phyloP scores from a whole-genome alignment of 495 filamentous ascomycete species.

The Penicillium cataractarum region DNA sequence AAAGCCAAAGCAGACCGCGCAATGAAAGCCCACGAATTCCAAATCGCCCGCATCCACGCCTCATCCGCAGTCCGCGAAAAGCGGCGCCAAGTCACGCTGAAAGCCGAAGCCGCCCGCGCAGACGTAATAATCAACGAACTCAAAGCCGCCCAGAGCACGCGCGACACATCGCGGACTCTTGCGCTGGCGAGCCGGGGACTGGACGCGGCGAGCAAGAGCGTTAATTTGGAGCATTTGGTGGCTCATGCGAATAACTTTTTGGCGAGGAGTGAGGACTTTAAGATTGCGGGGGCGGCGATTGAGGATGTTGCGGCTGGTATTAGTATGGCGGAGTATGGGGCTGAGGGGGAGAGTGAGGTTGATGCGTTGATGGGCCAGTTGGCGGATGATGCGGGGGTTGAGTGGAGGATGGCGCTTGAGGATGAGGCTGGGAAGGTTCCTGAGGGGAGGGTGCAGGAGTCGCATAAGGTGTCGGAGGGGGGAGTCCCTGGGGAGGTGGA shows the following conservation, averaged over 20 bases:
- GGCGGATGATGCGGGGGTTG: constrained; percentile 52
- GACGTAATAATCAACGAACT: constrained; percentile 56
- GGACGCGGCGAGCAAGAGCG: constrained; percentile 48
- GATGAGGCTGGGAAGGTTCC: constrained; percentile 36
- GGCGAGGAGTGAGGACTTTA: constrained; percentile 51
- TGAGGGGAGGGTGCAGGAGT: constrained; percentile 29
- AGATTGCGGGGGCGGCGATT: constrained; percentile 50
- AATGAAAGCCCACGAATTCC: constrained; percentile 54
- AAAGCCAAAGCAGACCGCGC: constrained; percentile 53
- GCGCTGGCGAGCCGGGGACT: constrained; percentile 48
- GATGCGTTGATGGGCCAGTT: constrained; percentile 53
- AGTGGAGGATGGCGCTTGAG: constrained; percentile 47
- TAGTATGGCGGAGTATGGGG: constrained; percentile 52
- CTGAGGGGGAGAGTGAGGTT: constrained; percentile 50
- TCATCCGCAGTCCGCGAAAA: constrained; percentile 52
- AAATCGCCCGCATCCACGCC: constrained; percentile 55
- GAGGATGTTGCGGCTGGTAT: constrained; percentile 52
- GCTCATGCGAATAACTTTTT: constrained; percentile 54
- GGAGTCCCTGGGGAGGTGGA: constrained; percentile 40
- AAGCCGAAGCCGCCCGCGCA: constrained; percentile 50
- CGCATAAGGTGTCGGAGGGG: constrained; percentile 26
- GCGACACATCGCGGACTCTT: constrained; percentile 50
- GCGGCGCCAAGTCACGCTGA: constrained; percentile 48
- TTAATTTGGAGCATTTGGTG: constrained; percentile 49
- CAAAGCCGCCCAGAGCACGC: constrained; percentile 51